Evolutionary conservation across 2,329 filamentous ascomycete genomes (phyloP).

Genomic region (Clonostachys chloroleuca): DNA sequence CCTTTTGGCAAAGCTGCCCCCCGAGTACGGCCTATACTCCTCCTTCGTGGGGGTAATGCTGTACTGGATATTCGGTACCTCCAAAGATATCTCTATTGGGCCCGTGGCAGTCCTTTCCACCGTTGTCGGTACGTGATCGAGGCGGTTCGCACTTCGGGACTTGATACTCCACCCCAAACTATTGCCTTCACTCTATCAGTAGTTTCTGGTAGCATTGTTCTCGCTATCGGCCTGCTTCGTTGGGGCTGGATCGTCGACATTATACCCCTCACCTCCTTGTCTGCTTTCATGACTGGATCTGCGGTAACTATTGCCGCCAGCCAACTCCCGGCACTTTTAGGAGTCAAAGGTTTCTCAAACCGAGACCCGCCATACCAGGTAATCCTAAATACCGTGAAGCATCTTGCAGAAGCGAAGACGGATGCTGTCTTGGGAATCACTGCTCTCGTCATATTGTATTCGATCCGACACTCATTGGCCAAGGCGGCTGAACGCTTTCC

Average conservation of each 20-base stretch:
- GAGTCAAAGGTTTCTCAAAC: slow-evolving; percentile 70
- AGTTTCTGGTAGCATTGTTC: slow-evolving; percentile 72
- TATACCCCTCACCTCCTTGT: slow-evolving; percentile 85
- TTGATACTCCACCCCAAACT: slow-evolving; percentile 55
- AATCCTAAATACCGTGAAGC: slow-evolving; percentile 76
- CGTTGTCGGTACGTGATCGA: slow-evolving; percentile 76
- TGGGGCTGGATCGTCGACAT: slow-evolving; percentile 90
- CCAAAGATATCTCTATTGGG: slow-evolving; percentile 97
- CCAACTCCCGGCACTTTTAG: slow-evolving; percentile 79
- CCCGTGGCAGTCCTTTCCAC: slow-evolving; percentile 96
- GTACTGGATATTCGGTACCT: slow-evolving; percentile 98
- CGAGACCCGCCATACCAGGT: slow-evolving; percentile 76
- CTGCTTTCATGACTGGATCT: slow-evolving; percentile 95
- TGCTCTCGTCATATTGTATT: slow-evolving; percentile 72
- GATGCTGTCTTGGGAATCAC: slow-evolving; percentile 89
- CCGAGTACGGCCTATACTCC: slow-evolving; percentile 77
- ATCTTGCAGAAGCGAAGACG: slow-evolving; percentile 61
- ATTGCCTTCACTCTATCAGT: slow-evolving; percentile 78
- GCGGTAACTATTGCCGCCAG: slow-evolving; percentile 84
- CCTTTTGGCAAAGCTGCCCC: slow-evolving; percentile 70
- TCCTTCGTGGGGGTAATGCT: slow-evolving; percentile 94
- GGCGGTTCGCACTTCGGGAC: slow-evolving; percentile 51
- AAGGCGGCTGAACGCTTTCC: slow-evolving; percentile 66
- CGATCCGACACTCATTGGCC: slow-evolving; percentile 64
- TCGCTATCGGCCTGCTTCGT: slow-evolving; percentile 72